phyloP scores from a whole-genome alignment of 176 grass and related monocot genomes.

The Aegilops speltoides region DNA sequence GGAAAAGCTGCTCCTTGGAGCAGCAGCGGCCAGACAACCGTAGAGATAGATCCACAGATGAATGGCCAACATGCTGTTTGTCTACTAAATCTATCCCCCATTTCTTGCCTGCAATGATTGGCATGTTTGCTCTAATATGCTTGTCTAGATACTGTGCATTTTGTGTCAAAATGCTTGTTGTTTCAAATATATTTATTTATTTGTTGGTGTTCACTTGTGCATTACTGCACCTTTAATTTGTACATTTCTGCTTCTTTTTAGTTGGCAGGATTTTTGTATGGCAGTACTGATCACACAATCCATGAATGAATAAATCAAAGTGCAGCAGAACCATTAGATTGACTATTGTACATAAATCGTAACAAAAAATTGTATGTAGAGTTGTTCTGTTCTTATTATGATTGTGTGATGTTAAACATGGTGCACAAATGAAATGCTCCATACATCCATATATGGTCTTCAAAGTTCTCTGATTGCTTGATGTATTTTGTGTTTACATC shows the following conservation, averaged over 20 bases:
- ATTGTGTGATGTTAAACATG: background rate
- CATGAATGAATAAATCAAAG: no score
- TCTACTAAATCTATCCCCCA: background rate
- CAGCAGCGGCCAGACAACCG: background rate
- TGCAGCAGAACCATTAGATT: no score
- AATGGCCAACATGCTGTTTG: background rate
- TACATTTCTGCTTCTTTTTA: background rate
- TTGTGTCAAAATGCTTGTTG: no score
- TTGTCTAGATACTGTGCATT: background rate
- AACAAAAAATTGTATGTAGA: no score
- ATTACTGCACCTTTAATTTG: background rate
- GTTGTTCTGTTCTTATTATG: no score
- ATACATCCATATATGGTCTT: slow-evolving; percentile 36
- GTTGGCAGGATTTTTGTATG: no score
- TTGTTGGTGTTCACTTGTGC: background rate
- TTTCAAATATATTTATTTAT: no score
- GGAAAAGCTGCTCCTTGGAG: background rate
- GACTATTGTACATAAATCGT: no score
- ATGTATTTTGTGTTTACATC: no score
- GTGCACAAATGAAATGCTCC: background rate
- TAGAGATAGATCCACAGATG: background rate
- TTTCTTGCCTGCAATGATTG: background rate
- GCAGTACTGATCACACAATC: no score
- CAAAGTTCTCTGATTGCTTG: slow-evolving; percentile 62
- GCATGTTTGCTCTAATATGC: background rate